Conservation (phyloP, 176 grass and related monocot species). For the Saccharum spontaneum region DNA sequence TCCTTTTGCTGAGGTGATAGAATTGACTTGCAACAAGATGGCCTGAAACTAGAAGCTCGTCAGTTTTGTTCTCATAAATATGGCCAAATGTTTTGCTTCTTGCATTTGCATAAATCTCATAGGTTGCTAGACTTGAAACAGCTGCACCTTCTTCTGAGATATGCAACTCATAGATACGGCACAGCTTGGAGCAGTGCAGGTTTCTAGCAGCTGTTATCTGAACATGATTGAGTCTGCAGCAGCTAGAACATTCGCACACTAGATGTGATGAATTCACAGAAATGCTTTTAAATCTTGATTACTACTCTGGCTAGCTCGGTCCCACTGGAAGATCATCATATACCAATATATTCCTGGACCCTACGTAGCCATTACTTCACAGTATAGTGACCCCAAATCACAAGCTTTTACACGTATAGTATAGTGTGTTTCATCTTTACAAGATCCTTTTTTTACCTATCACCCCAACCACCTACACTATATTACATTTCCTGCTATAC, state of each 20-base stretch:
- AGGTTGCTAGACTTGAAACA: no score
- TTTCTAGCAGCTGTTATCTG: not conserved
- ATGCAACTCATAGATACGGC: no score
- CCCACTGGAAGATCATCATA: not conserved
- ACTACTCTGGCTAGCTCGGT: not conserved
- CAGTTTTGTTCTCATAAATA: no score
- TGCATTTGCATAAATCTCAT: no score
- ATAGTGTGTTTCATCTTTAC: conserved; percentile 77
- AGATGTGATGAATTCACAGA: not conserved
- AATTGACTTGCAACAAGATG: no score
- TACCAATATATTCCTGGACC: conserved; percentile 2
- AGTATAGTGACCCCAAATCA: conserved; percentile 48
- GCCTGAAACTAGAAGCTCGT: no score
- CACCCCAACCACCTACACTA: conserved; percentile 54
- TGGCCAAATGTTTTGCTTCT: no score
- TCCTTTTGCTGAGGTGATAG: not conserved
- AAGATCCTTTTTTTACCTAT: conserved; percentile 62
- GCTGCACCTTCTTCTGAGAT: no score
- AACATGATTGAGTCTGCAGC: not conserved
- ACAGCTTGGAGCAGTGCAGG: no score
- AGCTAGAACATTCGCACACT: not conserved
- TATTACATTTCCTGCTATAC: conserved; percentile 72
- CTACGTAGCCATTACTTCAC: conserved; percentile 47
- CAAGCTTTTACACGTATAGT: conserved; percentile 68
- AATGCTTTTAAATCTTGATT: not conserved